Base-by-base conservation (phyloP, 495 filamentous ascomycete species). In the Aspergillus ostianus region DNA sequence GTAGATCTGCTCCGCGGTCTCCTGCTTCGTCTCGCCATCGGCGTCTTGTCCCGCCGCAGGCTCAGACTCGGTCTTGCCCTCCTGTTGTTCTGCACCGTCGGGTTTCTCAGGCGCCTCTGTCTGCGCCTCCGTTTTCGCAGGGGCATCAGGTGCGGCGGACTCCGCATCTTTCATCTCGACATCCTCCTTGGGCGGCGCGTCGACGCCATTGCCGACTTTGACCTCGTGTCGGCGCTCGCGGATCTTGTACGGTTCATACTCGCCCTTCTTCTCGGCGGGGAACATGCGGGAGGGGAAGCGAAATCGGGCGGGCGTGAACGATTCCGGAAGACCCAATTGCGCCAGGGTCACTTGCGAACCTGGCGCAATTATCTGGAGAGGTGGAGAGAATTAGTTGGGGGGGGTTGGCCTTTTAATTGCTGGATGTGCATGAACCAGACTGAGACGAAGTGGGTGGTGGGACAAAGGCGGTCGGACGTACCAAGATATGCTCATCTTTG, bases 241-340 rank as follows among this genome's bases (percentile, higher is more conserved):
- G 9, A 95, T 87, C 68, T 88, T 90, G 66, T 89, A 87, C 12
- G 93, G 92, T 63, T 92, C 90, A 77, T 82, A 98, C 68, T 93
- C 86, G 47, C 89, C 89, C 62, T 80, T 78, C 57, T 90, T 88
- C 50, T 90, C 85, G 26, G 87, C 90, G 4, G 85, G 85, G 71
- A 98, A 98, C 92, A 98, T 95, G 77, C 94, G 89, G 65, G 93
- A 96, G 18, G 87, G 85, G 64, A 97, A 83, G 62, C 90, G 88
- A 69, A 89, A 79, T 50, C 84, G 82, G 21, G 94, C 90, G 6
- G 92, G 93, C 10, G 91, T 93, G 68, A 96, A 92, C 3, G 88
- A 89, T 76, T 98, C 94, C 56, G 88, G 88, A 45, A 96, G 87
- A 50, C 94, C 94, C 19, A 97, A 82, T 79, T 97, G 94, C 62